Base-by-base conservation (phyloP, 306 rosid species). In the Crotalaria pallida region DNA sequence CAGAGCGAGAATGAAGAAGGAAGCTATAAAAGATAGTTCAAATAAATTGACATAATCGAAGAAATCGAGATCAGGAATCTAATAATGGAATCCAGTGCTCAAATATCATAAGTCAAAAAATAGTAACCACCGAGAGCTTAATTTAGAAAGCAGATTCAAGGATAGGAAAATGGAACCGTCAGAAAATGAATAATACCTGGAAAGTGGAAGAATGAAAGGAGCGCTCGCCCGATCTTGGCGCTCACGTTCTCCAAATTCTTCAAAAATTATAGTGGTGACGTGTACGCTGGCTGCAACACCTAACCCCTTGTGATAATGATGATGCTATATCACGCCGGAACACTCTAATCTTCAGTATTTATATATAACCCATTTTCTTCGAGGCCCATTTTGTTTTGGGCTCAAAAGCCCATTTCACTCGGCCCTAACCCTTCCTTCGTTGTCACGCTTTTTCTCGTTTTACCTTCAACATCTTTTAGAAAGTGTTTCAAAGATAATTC, bases 181-280 rank as follows among this genome's bases (percentile, higher is more conserved):
- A 40, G 60, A 10, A 6, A 43, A 65, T 34, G 5, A 13, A 12
- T 77, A 13, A 12, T 77, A 81, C 85, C 85, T 67, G 67, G 6
- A 48, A 75, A 16, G 36, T 61, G 77, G 3, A 48, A 75, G 55
- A 31, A n/a, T 65, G 59, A 23, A 44, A 79, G 36, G 49, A 64
- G 56, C 29, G 27, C 40, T 65, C 18, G 47, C 13, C 70, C 73
- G 80, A 81, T 77, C 63, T 63, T 82, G 36, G 79, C 80, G 79
- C 73, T 73, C 77, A 29, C 65, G 80, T 55, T 73, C 77, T 77
- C 53, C 17, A 58, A 40, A 66, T 10, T 73, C 65, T n/a, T n/a
- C 77, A 27, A 73, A 72, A 52, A 63, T n/a, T n/a, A 41, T 24
- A 55, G 48, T 48, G 26, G 64, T 48, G 71, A 76, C 77, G 77